phyloP scores from a whole-genome alignment of 2,329 filamentous ascomycete species.

The Tolypocladium tropicale region DNA sequence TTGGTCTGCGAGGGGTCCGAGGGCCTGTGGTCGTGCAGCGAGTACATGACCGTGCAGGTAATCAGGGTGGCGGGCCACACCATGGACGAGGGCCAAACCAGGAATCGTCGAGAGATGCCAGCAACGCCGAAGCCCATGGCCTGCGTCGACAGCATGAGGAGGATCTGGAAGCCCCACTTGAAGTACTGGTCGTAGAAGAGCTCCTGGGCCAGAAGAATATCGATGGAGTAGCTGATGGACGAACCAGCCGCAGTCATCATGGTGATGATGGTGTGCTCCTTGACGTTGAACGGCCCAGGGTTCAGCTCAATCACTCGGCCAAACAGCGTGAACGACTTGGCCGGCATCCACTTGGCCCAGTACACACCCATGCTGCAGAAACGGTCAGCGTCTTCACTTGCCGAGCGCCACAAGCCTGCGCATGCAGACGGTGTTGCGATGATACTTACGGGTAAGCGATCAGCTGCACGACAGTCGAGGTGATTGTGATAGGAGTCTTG shows the following conservation, averaged over 20 bases:
- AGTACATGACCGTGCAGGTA: conserved; percentile 52
- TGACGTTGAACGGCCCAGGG: conserved; percentile 32
- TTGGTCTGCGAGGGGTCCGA: conserved; percentile 40
- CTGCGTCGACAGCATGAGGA: conserved; percentile 50
- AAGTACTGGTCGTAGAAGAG: conserved; percentile 42
- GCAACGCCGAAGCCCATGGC: conserved; percentile 55
- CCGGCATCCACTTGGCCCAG: conserved; percentile 23
- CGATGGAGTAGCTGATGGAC: conserved; percentile 23
- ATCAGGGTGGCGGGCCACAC: conserved; percentile 53
- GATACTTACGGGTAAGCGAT: conserved; percentile 36
- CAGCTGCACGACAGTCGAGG: conserved; percentile 44
- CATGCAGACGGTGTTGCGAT: background rate
- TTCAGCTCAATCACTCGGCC: conserved; percentile 24
- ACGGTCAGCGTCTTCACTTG: background rate
- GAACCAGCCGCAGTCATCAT: conserved; percentile 31
- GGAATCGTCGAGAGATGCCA: conserved; percentile 46
- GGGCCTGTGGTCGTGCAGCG: conserved; percentile 50
- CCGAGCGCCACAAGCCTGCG: background rate
- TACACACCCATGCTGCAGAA: conserved; percentile 14
- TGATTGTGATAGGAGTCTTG: conserved; percentile 39
- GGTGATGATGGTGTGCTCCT: conserved; percentile 39
- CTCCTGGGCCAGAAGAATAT: conserved; percentile 31
- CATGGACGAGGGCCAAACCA: conserved; percentile 53
- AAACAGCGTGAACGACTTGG: conserved; percentile 18
- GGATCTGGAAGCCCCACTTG: conserved; percentile 45